Conservation (phyloP, 192 early-diverging fungal species). For the Funneliformis mosseae region DNA sequence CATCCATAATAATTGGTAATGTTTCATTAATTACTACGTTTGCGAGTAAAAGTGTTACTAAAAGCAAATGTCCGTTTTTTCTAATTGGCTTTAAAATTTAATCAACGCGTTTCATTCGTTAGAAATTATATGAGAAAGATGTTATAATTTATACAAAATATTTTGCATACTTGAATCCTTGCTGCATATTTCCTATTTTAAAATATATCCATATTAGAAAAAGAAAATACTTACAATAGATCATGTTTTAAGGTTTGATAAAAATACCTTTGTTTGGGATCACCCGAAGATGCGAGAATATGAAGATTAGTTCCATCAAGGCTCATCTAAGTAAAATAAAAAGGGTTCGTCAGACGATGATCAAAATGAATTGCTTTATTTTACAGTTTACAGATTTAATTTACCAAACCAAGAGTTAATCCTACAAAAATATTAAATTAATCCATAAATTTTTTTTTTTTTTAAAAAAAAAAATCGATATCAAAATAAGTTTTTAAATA, state of each 20-base stretch:
- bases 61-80: conserved; percentile 82
- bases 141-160: too few relatives aligned
- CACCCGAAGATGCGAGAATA: conserved; percentile 82
- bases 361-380: too few relatives aligned
- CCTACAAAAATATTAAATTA: conserved; percentile 36
- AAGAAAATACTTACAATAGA: background rate
- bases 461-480: too few relatives aligned
- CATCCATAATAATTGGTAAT: conserved; percentile 77
- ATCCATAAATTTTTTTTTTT: background rate
- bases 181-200: conserved; percentile 58
- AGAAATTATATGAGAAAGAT: too few relatives aligned
- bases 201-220: background rate
- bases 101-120: too few relatives aligned
- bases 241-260: background rate
- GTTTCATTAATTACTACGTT: conserved; percentile 94
- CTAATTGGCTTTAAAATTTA: conserved; percentile 62
- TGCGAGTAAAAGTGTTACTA: conserved; percentile 86
- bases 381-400: background rate
- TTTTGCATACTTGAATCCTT: conserved; percentile 55
- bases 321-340: conserved; percentile 61
- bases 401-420: conserved; percentile 46
- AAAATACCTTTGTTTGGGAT: conserved; percentile 50
- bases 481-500: background rate
- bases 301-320: conserved; percentile 77
- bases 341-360: background rate